phyloP scores from a whole-genome alignment of 352 stramenopile genomes.

The Globisporangium nodosum region DNA sequence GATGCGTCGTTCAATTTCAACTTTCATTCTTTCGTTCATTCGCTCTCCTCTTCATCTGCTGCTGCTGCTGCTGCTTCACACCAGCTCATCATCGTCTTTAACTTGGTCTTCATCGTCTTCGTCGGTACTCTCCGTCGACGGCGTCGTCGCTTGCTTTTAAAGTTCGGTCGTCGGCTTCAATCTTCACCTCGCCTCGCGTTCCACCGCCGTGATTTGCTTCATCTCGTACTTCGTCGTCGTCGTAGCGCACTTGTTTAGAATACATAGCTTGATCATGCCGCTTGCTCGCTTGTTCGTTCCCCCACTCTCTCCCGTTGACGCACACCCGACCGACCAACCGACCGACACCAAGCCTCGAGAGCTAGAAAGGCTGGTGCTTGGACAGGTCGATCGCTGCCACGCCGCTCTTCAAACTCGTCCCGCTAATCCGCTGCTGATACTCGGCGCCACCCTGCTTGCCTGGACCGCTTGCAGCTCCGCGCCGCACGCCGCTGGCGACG shows the following conservation, averaged over 20 bases:
- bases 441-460: slow-evolving; percentile 4
- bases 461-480: neutral
- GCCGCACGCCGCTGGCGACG: slow-evolving; percentile 2
- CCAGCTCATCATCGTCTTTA: neutral
- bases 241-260: slow-evolving; percentile 11
- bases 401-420: slow-evolving; percentile 8
- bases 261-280: slow-evolving; percentile 14
- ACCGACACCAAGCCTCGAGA: neutral
- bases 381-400: slow-evolving; percentile 15
- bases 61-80: neutral
- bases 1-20: slow-evolving; percentile 3
- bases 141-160: neutral
- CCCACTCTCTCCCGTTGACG: neutral
- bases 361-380: slow-evolving; percentile 9
- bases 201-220: slow-evolving; percentile 5
- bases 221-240: neutral
- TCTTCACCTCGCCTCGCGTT: neutral
- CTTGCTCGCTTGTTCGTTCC: neutral
- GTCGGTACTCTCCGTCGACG: neutral
- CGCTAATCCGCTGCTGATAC: slow-evolving; percentile 1
- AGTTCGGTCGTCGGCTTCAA: neutral
- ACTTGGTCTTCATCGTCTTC: neutral
- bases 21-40: slow-evolving; percentile 7
- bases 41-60: neutral
- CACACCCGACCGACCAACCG: neutral